phyloP scores from a whole-genome alignment of 1,139 yeast species.

The Hyphopichia pseudoburtonii region DNA sequence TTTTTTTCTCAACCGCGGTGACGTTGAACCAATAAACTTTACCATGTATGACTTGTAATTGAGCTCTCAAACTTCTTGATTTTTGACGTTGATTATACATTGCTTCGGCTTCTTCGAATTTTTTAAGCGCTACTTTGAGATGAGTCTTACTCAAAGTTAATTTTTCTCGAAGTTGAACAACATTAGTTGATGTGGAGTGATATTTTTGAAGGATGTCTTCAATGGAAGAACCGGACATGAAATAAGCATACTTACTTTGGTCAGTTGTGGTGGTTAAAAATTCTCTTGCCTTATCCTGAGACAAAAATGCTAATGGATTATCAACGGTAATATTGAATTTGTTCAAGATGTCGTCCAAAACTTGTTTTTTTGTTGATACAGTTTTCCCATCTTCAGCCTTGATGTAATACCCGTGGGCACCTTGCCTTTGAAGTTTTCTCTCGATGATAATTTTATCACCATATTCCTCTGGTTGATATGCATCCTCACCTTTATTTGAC shows the following conservation, averaged over 20 bases:
- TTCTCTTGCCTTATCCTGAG: conserved; percentile 93
- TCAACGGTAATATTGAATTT: conserved; percentile 78
- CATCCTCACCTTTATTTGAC: conserved; percentile 62
- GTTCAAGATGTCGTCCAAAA: conserved; percentile 66
- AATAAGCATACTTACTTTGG: conserved; percentile 66
- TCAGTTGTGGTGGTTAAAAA: conserved; percentile 78
- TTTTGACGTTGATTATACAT: conserved; percentile 40
- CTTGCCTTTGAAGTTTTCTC: conserved; percentile 59
- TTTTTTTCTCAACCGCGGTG: conserved; percentile 32
- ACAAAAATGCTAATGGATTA: conserved; percentile 89
- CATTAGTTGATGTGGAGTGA: conserved; percentile 37
- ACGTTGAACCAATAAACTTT: conserved; percentile 67
- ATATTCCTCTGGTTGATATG: conserved; percentile 60
- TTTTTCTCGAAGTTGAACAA: conserved; percentile 39
- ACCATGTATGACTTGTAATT: conserved; percentile 51
- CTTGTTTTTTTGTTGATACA: conserved; percentile 61
- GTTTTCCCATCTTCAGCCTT: conserved; percentile 51
- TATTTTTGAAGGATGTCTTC: conserved; percentile 60
- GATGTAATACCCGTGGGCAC: conserved; percentile 51
- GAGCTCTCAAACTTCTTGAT: conserved; percentile 42
- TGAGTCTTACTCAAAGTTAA: conserved; percentile 31
- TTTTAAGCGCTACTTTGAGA: conserved; percentile 24
- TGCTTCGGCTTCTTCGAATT: conserved; percentile 35
- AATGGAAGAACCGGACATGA: conserved; percentile 77
- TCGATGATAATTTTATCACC: conserved; percentile 74